Base-by-base conservation (phyloP, 345 rosid genomes). In the Camelina sativa region DNA sequence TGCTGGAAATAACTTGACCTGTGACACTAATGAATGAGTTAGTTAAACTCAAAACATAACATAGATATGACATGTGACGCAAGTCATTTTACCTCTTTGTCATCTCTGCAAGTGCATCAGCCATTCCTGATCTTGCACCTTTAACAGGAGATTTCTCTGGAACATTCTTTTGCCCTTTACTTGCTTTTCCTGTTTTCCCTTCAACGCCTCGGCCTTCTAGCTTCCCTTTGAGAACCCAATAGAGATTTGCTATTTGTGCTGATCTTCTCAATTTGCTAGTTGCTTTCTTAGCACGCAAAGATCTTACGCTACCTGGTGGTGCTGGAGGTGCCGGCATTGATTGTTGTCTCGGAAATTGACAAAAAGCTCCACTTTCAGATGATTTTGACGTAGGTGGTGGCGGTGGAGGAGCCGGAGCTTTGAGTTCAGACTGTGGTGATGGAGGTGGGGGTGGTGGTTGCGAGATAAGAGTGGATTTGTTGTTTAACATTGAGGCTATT, bases 101-200 rank as follows among this genome's bases (percentile, higher is more conserved):
- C 71, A 89, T 83, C 69, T 87, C 95, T 68, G 91, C 90, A 11
- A 89, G 80, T 48, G 91, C 85, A 82, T 84, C 95, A 20, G 92
- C 86, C 90, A 86, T 83, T 80, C 89, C 90, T 69, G 86, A 83
- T 75, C 79, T 78, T 16, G 81, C 86, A 1, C 81, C 80, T 16
- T 55, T 54, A 71, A 80, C 79, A 22, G 77, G 74, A 34, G 77
- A 72, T 22, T 71, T 77, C 37, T 71, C 80, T 53, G 70, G 10
- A 53, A 53, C 74, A 25, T 71, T 69, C 1, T 81, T 55, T 19
- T 54, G 65, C 51, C 71, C 78, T 35, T 66, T 78, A 75, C 79
- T 65, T 77, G 51, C 53, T 73, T 11, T 62, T 43, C 32, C 50
- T 32, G 62, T 11, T 67, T 77, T 82, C 5, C 13, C 65, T 25